Conservation (phyloP, 495 filamentous ascomycete species). For the Penicillium chermesinum region DNA sequence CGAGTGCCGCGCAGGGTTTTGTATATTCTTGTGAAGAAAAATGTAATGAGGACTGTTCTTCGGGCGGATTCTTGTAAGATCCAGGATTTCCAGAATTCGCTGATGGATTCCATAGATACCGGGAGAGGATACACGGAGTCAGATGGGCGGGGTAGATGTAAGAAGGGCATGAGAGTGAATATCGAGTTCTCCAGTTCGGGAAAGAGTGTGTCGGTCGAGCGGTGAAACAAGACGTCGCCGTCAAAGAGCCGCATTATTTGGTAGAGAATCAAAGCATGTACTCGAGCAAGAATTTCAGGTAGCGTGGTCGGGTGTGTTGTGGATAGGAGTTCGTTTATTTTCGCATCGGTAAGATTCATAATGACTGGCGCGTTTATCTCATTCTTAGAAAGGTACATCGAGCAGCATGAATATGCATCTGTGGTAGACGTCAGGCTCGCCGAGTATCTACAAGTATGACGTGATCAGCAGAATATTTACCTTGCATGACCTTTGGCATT, state of each 20-base stretch:
- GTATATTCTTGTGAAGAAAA: constrained; percentile 36
- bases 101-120: constrained; percentile 18
- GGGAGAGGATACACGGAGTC: constrained; percentile 10
- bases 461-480: too few relatives aligned
- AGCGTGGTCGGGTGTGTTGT: constrained; percentile 25
- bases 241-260: constrained; percentile 53
- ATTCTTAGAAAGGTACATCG: constrained; percentile 46
- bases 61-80: constrained; percentile 44
- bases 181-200: constrained; percentile 32
- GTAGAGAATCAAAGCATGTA: constrained; percentile 33
- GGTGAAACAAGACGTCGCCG: constrained; percentile 47
- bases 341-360: constrained; percentile 34
- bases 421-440: not conserved
- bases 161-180: constrained; percentile 9
- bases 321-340: constrained; percentile 32
- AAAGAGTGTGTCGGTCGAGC: constrained; percentile 41
- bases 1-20: constrained; percentile 27
- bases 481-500: constrained; percentile 47
- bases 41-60: constrained; percentile 39
- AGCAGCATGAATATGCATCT: constrained; percentile 48
- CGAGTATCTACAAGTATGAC: too few relatives aligned
- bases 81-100: constrained; percentile 40
- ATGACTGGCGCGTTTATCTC: constrained; percentile 39
- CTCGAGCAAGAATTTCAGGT: constrained; percentile 23
- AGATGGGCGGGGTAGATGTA: constrained; percentile 16